A percentile compares a stretch with the other conserved stretches of the same genome.
phyloP scores from a whole-genome alignment of 306 rosid genomes.

The Pyrus pyrifolia region DNA sequence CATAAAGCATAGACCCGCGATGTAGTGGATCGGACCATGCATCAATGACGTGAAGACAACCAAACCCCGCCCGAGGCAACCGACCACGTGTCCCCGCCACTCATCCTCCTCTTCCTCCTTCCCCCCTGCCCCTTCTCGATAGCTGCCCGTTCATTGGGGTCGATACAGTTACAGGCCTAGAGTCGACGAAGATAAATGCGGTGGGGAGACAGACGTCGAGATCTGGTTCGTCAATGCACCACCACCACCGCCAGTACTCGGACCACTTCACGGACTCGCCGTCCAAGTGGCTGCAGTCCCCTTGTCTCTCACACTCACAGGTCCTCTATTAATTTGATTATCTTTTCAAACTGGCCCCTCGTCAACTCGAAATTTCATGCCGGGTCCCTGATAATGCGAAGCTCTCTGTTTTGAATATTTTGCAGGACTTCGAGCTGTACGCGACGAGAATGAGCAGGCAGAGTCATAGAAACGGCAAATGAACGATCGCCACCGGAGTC shows the following conservation, averaged over 20 bases:
- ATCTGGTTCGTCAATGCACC: constrained; percentile 46
- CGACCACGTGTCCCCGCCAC: constrained; percentile 17
- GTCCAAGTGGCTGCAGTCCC: constrained; percentile 52
- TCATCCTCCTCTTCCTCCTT: neutral
- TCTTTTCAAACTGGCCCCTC: neutral
- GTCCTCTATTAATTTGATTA: constrained; percentile 12
- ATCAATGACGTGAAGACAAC: constrained; percentile 19
- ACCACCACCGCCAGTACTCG: constrained; percentile 44
- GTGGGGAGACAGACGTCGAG: constrained; percentile 53
- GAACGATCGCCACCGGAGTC: constrained; percentile 15
- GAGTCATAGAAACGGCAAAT: neutral
- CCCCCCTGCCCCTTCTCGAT: neutral
- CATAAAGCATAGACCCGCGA: neutral
- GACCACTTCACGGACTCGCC: constrained; percentile 47
- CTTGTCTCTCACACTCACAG: constrained; percentile 54
- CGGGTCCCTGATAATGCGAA: neutral
- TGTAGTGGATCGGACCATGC: neutral
- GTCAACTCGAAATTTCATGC: neutral
- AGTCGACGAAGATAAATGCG: constrained; percentile 33
- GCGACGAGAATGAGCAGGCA: constrained; percentile 24
- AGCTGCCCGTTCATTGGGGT: neutral
- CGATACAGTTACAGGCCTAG: neutral
- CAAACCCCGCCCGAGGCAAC: neutral
- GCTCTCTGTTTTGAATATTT: neutral
- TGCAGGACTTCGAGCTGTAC: constrained; percentile 53